Percentiles rank a stretch among this genome's conserved stretches.
phyloP scores from a whole-genome alignment of 1,139 yeast species.

The Diutina mesorugosa region DNA sequence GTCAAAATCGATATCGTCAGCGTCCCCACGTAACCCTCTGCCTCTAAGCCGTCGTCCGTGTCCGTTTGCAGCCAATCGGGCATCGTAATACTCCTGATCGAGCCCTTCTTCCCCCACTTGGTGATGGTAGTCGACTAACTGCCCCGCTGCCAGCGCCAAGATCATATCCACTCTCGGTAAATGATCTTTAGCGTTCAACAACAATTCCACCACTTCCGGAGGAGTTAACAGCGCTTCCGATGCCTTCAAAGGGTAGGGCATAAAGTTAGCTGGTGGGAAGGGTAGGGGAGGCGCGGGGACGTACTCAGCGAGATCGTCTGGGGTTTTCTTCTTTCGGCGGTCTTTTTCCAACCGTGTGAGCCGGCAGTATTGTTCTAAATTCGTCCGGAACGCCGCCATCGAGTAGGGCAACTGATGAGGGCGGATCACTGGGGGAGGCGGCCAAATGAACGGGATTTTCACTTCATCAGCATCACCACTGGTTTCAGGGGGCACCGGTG shows the following conservation, averaged over 20 bases:
- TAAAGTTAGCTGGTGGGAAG: slow-evolving; percentile 34
- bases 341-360: background rate
- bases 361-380: background rate
- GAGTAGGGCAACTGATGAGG: background rate
- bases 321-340: background rate
- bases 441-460: slow-evolving; percentile 4
- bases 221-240: slow-evolving; percentile 25
- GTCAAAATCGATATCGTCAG: background rate
- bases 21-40: background rate
- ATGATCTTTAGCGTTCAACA: slow-evolving; percentile 24
- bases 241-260: slow-evolving; percentile 33
- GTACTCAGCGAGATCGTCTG: background rate
- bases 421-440: background rate
- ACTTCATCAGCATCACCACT: slow-evolving; percentile 2
- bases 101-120: slow-evolving; percentile 26
- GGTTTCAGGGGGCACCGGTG: slow-evolving; percentile 14
- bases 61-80: background rate
- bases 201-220: slow-evolving; percentile 21
- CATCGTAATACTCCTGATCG: background rate
- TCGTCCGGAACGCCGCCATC: background rate
- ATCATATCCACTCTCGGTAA: slow-evolving; percentile 35
- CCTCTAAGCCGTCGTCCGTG: background rate
- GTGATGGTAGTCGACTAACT: slow-evolving; percentile 22
- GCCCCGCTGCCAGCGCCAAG: slow-evolving; percentile 37
- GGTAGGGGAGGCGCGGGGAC: slow-evolving; percentile 28